phyloP scores from a whole-genome alignment of 1,284 basidiomycete species.

The Trichosporon inkin region DNA sequence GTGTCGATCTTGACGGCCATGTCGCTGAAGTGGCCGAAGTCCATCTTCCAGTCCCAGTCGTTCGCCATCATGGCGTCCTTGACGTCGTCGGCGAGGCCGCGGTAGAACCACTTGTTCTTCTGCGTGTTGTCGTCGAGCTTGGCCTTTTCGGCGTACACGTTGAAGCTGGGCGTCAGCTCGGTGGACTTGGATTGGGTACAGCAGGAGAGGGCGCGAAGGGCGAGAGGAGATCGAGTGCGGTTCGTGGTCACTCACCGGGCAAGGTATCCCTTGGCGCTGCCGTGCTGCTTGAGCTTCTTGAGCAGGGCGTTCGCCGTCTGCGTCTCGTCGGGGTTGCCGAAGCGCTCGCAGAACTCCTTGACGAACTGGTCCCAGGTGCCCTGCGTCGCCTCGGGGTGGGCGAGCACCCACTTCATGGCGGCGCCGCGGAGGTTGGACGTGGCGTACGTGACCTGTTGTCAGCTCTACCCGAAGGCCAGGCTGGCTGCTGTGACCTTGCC shows the following conservation, averaged over 20 bases:
- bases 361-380: constrained; percentile 12
- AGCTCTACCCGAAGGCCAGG: too few species aligned
- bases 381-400: constrained; percentile 15
- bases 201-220: too few species aligned
- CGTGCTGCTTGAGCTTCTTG: constrained; percentile 25
- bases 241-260: background rate
- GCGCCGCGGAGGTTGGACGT: constrained; percentile 18
- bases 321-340: constrained; percentile 22
- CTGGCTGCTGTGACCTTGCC: too few species aligned
- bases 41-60: constrained; percentile 25
- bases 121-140: constrained; percentile 10
- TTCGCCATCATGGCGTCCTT: constrained; percentile 17
- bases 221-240: too few species aligned
- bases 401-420: constrained; percentile 22
- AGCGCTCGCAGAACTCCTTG: constrained; percentile 15
- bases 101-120: constrained; percentile 26
- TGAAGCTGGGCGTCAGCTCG: constrained; percentile 8
- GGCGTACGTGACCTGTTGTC: constrained; percentile 23
- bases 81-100: constrained; percentile 22
- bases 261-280: constrained; percentile 13
- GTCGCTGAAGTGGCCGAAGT: constrained; percentile 16
- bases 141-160: constrained; percentile 14
- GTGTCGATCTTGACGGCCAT: constrained; percentile 21
- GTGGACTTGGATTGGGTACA: background rate
- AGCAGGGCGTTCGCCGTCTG: constrained; percentile 21